Base-by-base conservation (phyloP, 169 alveolate genomes). In the Babesia ovis region DNA sequence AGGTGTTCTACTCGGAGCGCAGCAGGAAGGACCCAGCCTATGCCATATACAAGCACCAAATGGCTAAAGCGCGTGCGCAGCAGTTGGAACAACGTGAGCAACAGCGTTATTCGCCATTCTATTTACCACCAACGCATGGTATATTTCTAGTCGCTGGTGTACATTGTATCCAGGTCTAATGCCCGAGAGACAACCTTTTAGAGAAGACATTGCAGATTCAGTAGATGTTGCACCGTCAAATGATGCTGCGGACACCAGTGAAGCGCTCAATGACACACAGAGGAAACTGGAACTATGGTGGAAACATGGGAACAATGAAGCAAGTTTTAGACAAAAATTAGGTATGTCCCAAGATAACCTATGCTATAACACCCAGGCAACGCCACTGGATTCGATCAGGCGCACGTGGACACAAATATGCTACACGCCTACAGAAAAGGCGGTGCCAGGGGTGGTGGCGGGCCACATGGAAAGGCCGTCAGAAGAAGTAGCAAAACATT, bases 371-470 rank as follows among this genome's bases (percentile, higher is more conserved):
- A 51, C 35, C 61, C 83, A 75, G 89, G 86, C 51, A 73, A 54
- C 53, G 93, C 91, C 29, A 80, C 83, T 27, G 56, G 83, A 43
- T 82, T 89, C 75, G 93, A 89, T 45, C 56, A 71, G 54, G 89
- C 93, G 11, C 91, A 85, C 41, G 92, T 92, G 23, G 93, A 91
- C 66, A 80, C 81, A 43, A 83, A 85, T 51, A 84, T 84, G 73
- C 73, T 83, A n/a, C 84, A 77, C 34, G 91, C 93, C 25, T 92
- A 85, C 61, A 66, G 92, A 66, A 84, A 79, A 59, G 92, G 92
- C 50, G 87, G 89, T 3, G 91, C 92, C 8, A 41, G 85, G 29
- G 95, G 95, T 3, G 93, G 95, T 9, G 95, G 95, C 3, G 95
- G 95, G 23, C 90, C 89, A 55, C 92, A 87, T 68, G 95, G 95